Evolutionary conservation across 495 filamentous ascomycete species (phyloP), one percentile per base, ranked within the genome.

Genomic region (Penicillium nucicola): DNA sequence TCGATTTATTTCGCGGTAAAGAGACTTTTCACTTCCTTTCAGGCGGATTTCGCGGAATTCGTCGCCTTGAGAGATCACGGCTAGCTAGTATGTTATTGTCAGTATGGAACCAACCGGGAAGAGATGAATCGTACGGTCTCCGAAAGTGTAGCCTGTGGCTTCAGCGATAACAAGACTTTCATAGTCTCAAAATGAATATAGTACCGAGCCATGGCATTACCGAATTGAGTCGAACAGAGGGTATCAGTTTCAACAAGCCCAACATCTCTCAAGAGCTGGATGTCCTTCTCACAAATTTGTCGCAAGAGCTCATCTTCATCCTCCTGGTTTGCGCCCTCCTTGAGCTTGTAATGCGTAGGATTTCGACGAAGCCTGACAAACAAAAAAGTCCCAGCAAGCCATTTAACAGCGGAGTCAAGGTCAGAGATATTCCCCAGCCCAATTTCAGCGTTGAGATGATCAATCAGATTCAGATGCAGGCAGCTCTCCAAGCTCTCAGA

Each of bases 391-490:
- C 90, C 84, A 14, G 73, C 72, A 20, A 98, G 82, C 93, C 93
- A 98, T 52, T 67, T 76, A 54, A 86, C 87, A 19, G 93, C 93
- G 1, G 87, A 84, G 4, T 81, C 58, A 1, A 88, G 66, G 49
- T 86, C 76, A 3, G 72, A 80, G 48, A 98, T 84, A 2, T 89
- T 95, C 2, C 88, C 86, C 5, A 97, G 76, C 19, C 87, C 87
- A 35, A 97, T 89, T 60, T 98, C 93, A 0, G 92, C 92, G 65
- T 98, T 97, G 53, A 97, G 66, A 65, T 97, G 92, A 47, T 96
- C 92, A 32, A 96, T 88, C 2, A 97, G 72, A 55, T 95, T 90
- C 31, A 84, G 75, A 69, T 97, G 92, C 13, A 97, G 76, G 23
- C 82, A 83, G 66, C 93, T 98, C 62, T 98, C 93, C 1, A 98